Conservation (phyloP, 306 rosid species). For the Trifolium pratense region DNA sequence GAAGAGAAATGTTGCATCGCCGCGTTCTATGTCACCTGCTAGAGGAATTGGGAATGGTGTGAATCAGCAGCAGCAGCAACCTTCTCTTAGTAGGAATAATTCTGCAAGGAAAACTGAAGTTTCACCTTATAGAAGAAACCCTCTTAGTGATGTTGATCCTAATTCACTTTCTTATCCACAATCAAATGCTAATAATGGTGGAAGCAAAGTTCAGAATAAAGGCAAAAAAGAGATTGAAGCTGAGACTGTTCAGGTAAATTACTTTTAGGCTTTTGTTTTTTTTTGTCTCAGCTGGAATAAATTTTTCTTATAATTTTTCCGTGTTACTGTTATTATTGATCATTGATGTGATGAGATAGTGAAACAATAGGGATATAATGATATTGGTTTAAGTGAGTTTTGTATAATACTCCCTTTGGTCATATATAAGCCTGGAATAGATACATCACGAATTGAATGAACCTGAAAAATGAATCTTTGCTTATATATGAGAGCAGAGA, state of each 20-base stretch:
- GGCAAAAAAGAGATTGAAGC: constrained; percentile 55
- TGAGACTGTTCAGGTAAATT: constrained; percentile 64
- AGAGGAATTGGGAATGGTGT: constrained; percentile 47
- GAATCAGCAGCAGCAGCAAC: constrained; percentile 56
- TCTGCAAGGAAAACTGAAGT: constrained; percentile 85
- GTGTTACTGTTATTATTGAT: not conserved
- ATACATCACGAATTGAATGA: no score
- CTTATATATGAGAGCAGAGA: no score
- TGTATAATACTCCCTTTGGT: no score
- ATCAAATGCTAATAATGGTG: constrained; percentile 50
- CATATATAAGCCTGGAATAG: no score
- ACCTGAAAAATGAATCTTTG: no score
- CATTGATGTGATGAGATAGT: not conserved
- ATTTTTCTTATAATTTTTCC: not conserved
- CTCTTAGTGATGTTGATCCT: constrained; percentile 78
- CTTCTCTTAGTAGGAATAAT: constrained; percentile 84
- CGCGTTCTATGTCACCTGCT: constrained; percentile 53
- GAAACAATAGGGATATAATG: not conserved
- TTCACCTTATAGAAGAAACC: constrained; percentile 89
- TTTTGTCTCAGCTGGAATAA: not conserved
- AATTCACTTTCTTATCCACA: constrained; percentile 68
- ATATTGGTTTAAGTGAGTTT: not conserved
- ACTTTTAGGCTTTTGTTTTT: not conserved
- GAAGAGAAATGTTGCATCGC: constrained; percentile 82
- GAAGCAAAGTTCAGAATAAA: constrained; percentile 49